A percentile compares a stretch with the other conserved stretches of the same genome.
Conservation (phyloP, 78 protist genomes). For the Dictyostelium intermedium region DNA sequence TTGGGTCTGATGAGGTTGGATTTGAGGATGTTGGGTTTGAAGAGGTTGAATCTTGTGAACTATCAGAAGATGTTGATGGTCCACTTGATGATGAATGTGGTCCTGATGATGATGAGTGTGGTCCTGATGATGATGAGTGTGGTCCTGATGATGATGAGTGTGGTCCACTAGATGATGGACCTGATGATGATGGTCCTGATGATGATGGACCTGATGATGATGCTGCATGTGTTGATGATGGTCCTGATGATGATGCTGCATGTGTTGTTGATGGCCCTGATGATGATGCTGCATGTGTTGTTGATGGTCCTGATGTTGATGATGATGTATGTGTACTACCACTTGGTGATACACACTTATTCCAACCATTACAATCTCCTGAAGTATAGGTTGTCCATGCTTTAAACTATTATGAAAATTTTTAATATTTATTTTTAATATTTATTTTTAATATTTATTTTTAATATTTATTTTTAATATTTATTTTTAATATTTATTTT, state of each 20-base stretch:
- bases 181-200: background rate
- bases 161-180: background rate
- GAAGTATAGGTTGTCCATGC: constrained; percentile 55
- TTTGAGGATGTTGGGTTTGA: background rate
- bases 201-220: background rate
- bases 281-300: too few species aligned
- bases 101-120: too few species aligned
- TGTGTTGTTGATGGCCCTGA: background rate
- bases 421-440: too few species aligned
- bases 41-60: background rate
- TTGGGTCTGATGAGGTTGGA: background rate
- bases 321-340: too few species aligned
- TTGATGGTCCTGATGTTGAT: too few species aligned
- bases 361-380: constrained; percentile 35
- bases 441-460: too few species aligned
- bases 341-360: background rate
- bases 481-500: too few species aligned
- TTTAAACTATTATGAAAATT: background rate
- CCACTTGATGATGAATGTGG: background rate
- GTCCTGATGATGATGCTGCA: background rate
- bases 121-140: too few species aligned
- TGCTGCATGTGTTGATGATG: background rate
- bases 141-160: too few species aligned
- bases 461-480: too few species aligned
- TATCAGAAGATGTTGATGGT: background rate